Base-by-base conservation (phyloP, 352 stramenopile genomes). In the Globisporangium alternatum region DNA sequence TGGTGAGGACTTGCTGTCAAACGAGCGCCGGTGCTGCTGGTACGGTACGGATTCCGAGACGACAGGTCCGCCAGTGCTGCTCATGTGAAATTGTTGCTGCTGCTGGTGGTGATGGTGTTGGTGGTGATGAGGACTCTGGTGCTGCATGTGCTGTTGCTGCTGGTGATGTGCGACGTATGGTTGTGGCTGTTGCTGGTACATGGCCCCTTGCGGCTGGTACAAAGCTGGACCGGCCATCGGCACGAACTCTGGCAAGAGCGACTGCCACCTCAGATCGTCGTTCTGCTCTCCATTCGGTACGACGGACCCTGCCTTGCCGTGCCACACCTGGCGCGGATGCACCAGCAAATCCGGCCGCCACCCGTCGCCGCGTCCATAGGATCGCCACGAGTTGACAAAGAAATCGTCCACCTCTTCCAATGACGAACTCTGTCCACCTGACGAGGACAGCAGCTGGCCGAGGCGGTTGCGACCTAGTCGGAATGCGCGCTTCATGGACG, bases 261-360 rank as follows among this genome's bases (percentile, higher is more conserved):
- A 68, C n/a, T 62, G 56, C 66, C 49, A 64, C 12, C 56, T 48
- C 39, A 62, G 41, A 44, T 57, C 61, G 33, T 63, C 54, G 9
- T 21, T 60, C 33, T 58, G 7, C 30, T 22, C 37, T 15, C 48
- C 28, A 52, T 53, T 9, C 49, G 49, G 30, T 43, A 5, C 21
- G 25, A 45, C 44, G 30, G 9, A 35, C 59, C 58, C 37, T 30
- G 28, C 52, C 33, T 82, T 68, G 59, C 64, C 62, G 31, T 90
- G 81, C 86, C 83, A 93, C 10, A 79, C 72, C 47, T 95, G 86
- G 8, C 86, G 76, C 31, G 86, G 86, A 53, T 95, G 86, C 15
- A 93, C 81, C 15, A 95, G 70, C 52, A 95, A 56, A 22, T 95
- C 86, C 1, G 86, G 86, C 8, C 86, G 76, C 83, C 83, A 95